These are phyloP conservation scores for Globisporangium sylvaticum DNA, from an alignment of 352 stramenopile species.

Conservation along the genomic window DNA sequence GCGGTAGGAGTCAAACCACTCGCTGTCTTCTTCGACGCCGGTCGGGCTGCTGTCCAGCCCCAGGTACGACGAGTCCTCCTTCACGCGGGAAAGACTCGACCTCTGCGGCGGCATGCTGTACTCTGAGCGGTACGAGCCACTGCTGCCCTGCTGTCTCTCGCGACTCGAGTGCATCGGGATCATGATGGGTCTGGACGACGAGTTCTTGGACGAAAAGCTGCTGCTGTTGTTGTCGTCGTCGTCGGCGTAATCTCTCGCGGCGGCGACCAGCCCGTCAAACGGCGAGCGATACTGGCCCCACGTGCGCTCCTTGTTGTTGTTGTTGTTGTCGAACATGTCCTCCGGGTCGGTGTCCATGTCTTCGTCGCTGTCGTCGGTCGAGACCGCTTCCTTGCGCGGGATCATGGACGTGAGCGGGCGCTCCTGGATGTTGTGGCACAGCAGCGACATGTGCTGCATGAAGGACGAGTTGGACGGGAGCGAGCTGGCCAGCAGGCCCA, in stretches of 20 bases:
- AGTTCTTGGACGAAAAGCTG: slow-evolving; percentile 14
- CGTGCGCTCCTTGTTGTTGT: slow-evolving; percentile 24
- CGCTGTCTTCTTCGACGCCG: slow-evolving; percentile 60
- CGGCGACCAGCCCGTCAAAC: slow-evolving; percentile 67
- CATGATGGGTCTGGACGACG: slow-evolving; percentile 50
- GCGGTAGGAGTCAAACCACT: slow-evolving; percentile 56
- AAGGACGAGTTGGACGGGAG: slow-evolving; percentile 52
- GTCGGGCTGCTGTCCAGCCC: slow-evolving; percentile 65
- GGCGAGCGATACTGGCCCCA: slow-evolving; percentile 53
- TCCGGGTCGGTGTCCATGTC: slow-evolving; percentile 63
- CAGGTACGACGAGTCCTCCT: slow-evolving; percentile 55
- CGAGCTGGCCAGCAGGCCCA: slow-evolving; percentile 35
- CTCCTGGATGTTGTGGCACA: slow-evolving; percentile 58
- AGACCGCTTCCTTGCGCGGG: slow-evolving; percentile 27
- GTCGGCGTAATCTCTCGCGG: slow-evolving; percentile 32
- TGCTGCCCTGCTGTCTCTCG: slow-evolving; percentile 19
- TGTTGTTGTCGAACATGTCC: slow-evolving; percentile 38
- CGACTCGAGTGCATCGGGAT: slow-evolving; percentile 43
- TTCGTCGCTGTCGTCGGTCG: slow-evolving; percentile 31
- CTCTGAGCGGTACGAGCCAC: slow-evolving; percentile 20
- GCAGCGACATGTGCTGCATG: slow-evolving; percentile 31
- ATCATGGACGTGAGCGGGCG: slow-evolving; percentile 73
- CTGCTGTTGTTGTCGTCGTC: slow-evolving; percentile 37
- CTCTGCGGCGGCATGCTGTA: slow-evolving; percentile 42
- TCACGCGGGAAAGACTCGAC: slow-evolving; percentile 57